These are phyloP conservation scores for Vigna reflexopilosa DNA, from an alignment of 306 rosid genomes.

Conservation along the genomic window DNA sequence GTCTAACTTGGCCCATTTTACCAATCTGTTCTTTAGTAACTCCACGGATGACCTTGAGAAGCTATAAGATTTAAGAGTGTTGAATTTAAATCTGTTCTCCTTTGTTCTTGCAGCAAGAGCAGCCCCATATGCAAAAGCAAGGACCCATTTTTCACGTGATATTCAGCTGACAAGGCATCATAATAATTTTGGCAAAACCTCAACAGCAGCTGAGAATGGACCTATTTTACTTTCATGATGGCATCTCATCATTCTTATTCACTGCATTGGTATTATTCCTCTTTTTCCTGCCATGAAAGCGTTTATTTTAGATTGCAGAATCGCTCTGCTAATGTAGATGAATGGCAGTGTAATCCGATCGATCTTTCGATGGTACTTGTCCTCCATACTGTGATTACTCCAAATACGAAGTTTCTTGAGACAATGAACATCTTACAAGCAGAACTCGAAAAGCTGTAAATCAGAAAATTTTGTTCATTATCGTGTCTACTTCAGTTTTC, in stretches of 20 bases:
- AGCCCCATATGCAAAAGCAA: constrained; percentile 84
- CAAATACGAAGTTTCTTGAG: constrained; percentile 4
- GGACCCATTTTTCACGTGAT: constrained; percentile 80
- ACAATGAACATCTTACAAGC: constrained; percentile 16
- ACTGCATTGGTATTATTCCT: not conserved
- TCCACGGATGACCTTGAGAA: not conserved
- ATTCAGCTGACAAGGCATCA: constrained; percentile 77
- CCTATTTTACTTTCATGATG: constrained; percentile 74
- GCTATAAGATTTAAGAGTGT: not conserved
- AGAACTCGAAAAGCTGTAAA: constrained; percentile 35
- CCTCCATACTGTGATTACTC: not conserved
- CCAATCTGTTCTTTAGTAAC: not conserved
- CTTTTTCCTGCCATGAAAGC: constrained; percentile 26
- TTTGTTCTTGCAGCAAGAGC: constrained; percentile 70
- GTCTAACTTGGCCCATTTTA: not conserved
- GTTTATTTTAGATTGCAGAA: not conserved
- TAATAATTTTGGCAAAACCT: constrained; percentile 56
- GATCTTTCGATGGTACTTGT: not conserved
- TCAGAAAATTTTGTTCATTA: constrained; percentile 51
- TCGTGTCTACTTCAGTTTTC: constrained; percentile 20
- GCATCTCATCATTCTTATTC: not conserved
- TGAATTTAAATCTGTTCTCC: constrained; percentile 27
- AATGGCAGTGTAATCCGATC: constrained; percentile 18
- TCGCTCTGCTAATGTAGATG: constrained; percentile 16
- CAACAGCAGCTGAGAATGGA: constrained; percentile 76